phyloP scores from a whole-genome alignment of 2,329 filamentous ascomycete species.

The Hypoxylon sp. region DNA sequence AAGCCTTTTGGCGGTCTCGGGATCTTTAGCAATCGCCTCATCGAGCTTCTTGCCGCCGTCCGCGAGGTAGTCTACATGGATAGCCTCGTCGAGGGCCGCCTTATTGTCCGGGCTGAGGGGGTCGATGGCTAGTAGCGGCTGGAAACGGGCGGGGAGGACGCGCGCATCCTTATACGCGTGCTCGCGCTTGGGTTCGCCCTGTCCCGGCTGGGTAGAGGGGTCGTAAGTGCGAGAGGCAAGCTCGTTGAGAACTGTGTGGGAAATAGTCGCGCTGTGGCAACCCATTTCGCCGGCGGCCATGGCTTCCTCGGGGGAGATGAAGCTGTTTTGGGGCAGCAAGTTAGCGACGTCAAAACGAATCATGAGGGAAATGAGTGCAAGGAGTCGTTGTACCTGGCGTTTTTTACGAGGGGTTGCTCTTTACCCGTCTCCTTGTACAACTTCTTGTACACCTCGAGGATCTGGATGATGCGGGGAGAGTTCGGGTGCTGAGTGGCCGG shows the following conservation, averaged over 20 bases:
- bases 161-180: conserved; percentile 58
- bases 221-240: conserved; percentile 59
- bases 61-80: conserved; percentile 63
- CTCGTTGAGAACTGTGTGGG: conserved; percentile 55
- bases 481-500: conserved; percentile 64
- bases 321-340: conserved; percentile 51
- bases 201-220: conserved; percentile 56
- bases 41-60: conserved; percentile 61
- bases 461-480: conserved; percentile 64
- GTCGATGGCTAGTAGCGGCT: conserved; percentile 52
- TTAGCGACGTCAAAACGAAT: conserved; percentile 18
- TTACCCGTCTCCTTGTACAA: conserved; percentile 64
- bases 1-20: conserved; percentile 57
- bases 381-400: conserved; percentile 50
- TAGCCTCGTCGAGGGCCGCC: conserved; percentile 52
- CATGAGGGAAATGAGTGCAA: not conserved
- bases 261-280: conserved; percentile 63
- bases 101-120: conserved; percentile 61
- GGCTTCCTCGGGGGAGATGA: conserved; percentile 60
- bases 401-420: conserved; percentile 64
- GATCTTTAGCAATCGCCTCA: conserved; percentile 60
- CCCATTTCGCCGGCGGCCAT: conserved; percentile 64
- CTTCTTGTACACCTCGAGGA: conserved; percentile 63
- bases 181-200: conserved; percentile 58
- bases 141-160: conserved; percentile 24